Evolutionary conservation across 257 asterid species (phyloP), one percentile per base, ranked within the genome.

Genomic region (Verbena officinalis): DNA sequence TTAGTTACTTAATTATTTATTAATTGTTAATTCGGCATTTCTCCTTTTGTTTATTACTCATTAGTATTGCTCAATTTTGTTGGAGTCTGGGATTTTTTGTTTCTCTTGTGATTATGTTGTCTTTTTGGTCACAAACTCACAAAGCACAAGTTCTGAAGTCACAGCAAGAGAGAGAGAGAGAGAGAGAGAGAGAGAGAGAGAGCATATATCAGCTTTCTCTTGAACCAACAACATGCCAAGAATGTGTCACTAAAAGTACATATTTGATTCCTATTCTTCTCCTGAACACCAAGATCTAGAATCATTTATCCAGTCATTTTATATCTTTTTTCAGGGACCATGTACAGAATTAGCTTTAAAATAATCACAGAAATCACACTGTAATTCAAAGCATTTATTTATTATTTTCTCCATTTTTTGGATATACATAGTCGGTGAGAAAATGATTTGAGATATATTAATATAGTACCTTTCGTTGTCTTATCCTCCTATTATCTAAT

Each of bases 131-230:
- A 60, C 72, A 42, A 76, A 73, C 54, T 23, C 76, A 60, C 72
- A 42, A 76, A 73, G 68, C 75, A 73, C 68, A 73, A 76, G 82
- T 62, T 73, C 40, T 5, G 40, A 27, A 53, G 64, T 16, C 45
- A 16, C 55, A 58, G 59, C 39, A 50, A 14, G 51, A n/a, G 21
- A n/a, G 51, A n/a, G 51, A 7, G 17, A n/a, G 51, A 7, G 33
- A 1, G 40, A 9, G 58, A 62, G 59, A 52, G 55, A 44, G 51
- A 42, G 15, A 42, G 48, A 42, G 48, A 14, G 14, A 42, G 51
- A 4, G 33, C 14, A 46, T 67, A 50, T 72, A 38, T 67, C 77
- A 66, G 80, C 85, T 84, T 78, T 84, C 73, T 76, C 82, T 81
- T 69, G 55, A 74, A 55, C 76, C 85, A 76, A 77, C 24, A 56